These are phyloP conservation scores for Solanum paucissectum DNA, from an alignment of 257 asterid genomes.

Conservation along the genomic window DNA sequence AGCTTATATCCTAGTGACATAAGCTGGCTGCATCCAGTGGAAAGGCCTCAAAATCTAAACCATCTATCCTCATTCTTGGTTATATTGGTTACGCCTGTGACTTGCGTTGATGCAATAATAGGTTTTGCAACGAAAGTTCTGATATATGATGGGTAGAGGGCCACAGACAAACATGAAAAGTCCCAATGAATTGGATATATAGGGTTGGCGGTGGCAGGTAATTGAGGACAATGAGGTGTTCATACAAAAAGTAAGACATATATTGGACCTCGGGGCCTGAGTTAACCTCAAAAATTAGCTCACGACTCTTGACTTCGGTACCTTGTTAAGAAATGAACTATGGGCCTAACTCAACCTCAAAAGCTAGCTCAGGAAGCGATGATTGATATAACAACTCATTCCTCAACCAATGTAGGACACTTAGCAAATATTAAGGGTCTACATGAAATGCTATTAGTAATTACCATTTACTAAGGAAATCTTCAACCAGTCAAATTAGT, in stretches of 20 bases:
- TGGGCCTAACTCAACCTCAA: background rate
- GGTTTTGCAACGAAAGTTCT: background rate
- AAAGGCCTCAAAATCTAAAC: background rate
- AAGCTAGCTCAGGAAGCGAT: background rate
- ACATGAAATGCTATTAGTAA: background rate
- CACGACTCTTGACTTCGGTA: too few relatives aligned
- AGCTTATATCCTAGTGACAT: background rate
- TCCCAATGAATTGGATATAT: background rate
- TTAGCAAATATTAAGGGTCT: background rate
- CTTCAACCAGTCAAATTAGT: background rate
- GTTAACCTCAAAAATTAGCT: background rate
- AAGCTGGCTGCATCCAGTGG: background rate
- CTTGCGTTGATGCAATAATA: background rate
- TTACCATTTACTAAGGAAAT: background rate
- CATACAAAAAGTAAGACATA: background rate
- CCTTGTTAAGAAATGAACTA: background rate
- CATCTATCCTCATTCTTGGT: background rate
- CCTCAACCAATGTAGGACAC: background rate
- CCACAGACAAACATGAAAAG: background rate
- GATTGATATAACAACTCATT: background rate
- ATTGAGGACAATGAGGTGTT: background rate
- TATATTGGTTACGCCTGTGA: background rate
- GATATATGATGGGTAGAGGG: background rate
- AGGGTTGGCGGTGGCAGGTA: background rate
- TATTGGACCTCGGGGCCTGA: background rate